These are phyloP conservation scores for Porodaedalea pini DNA, from an alignment of 1,284 basidiomycete genomes.

Conservation along the genomic window DNA sequence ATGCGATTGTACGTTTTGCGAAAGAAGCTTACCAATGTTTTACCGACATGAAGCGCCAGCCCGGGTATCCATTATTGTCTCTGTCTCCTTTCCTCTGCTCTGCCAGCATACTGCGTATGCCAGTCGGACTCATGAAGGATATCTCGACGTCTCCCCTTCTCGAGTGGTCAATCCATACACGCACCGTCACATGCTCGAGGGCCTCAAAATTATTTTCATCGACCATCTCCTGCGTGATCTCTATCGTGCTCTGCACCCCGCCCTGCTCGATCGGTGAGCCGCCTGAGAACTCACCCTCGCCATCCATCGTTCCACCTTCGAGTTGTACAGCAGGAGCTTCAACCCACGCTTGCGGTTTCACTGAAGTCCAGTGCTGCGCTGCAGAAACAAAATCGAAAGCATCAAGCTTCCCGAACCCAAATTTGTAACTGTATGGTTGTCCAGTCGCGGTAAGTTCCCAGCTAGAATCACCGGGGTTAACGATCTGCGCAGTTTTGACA, in stretches of 20 bases:
- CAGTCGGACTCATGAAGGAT: slow-evolving; percentile 83
- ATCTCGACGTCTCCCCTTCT: slow-evolving; percentile 92
- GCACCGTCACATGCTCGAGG: slow-evolving; percentile 91
- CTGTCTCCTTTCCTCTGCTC: slow-evolving; percentile 68
- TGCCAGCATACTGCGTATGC: slow-evolving; percentile 83
- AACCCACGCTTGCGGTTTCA: slow-evolving; percentile 95
- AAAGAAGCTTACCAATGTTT: slow-evolving; percentile 85
- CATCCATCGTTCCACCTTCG: slow-evolving; percentile 56
- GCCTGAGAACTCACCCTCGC: slow-evolving; percentile 55
- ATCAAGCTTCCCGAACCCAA: slow-evolving; percentile 90
- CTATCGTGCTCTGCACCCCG: slow-evolving; percentile 67
- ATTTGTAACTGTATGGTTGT: slow-evolving; percentile 92
- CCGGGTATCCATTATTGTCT: slow-evolving; percentile 73
- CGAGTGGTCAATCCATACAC: slow-evolving; percentile 91
- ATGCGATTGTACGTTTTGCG: not conserved
- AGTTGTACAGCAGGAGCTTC: slow-evolving; percentile 71
- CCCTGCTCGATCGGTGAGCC: slow-evolving; percentile 63
- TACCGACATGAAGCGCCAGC: slow-evolving; percentile 97
- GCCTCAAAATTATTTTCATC: slow-evolving; percentile 76
- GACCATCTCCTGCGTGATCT: slow-evolving; percentile 72
- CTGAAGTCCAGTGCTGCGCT: slow-evolving; percentile 79
- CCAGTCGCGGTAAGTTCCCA: slow-evolving; percentile 88
- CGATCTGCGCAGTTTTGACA: slow-evolving; percentile 71
- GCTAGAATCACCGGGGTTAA: slow-evolving; percentile 90
- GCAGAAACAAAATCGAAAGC: slow-evolving; percentile 81